A percentile compares a stretch with the other conserved stretches of the same genome.
phyloP scores from a whole-genome alignment of 2,329 filamentous ascomycete genomes.

The Neonectria magnoliae region DNA sequence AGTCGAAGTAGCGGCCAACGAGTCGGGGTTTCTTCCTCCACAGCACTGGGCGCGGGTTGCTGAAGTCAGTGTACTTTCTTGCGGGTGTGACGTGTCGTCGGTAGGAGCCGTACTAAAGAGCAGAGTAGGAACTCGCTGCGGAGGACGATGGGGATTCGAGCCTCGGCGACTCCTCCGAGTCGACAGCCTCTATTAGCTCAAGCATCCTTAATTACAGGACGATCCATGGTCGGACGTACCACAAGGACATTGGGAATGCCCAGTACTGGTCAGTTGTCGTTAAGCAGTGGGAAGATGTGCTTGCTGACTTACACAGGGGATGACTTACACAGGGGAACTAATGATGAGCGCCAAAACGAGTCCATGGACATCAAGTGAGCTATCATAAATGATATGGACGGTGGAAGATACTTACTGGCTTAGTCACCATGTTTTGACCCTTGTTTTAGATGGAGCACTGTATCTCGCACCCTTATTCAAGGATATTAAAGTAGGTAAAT shows the following conservation, averaged over 20 bases:
- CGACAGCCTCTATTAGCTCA: slow-evolving; percentile 24
- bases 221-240: slow-evolving; percentile 26
- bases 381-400: rapidly evolving
- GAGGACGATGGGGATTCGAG: slow-evolving; percentile 22
- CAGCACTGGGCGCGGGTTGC: slow-evolving; percentile 30
- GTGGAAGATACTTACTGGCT: neutral
- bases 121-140: slow-evolving; percentile 14
- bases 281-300: rapidly evolving
- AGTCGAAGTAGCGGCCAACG: neutral
- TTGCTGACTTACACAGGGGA: slow-evolving; percentile 10
- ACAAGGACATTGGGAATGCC: slow-evolving; percentile 26
- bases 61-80: slow-evolving; percentile 7
- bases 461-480: slow-evolving; percentile 18
- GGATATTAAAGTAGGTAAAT: slow-evolving; percentile 17
- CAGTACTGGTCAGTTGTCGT: slow-evolving; percentile 24
- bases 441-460: slow-evolving; percentile 22
- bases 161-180: slow-evolving; percentile 4
- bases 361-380: slow-evolving; percentile 35
- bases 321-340: slow-evolving; percentile 19
- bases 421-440: slow-evolving; percentile 30
- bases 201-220: slow-evolving; percentile 33
- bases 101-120: neutral
- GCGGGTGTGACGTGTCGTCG: neutral
- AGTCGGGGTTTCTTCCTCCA: slow-evolving; percentile 25
- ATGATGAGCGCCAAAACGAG: slow-evolving; percentile 32